phyloP scores from a whole-genome alignment of 345 rosid species.

The Pugionium dolabratum region DNA sequence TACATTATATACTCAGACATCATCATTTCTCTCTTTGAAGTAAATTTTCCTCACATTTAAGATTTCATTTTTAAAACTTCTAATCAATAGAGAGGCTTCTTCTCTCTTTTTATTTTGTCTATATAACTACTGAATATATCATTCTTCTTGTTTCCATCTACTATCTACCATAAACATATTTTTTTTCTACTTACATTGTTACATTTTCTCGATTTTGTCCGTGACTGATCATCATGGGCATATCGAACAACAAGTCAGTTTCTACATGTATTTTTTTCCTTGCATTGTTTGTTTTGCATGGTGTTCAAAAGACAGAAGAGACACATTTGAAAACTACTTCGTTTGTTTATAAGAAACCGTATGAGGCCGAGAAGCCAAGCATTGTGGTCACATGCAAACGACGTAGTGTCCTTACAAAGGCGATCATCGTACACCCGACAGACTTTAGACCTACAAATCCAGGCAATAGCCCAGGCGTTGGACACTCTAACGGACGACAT shows the following conservation, averaged over 20 bases:
- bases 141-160: conserved; percentile 27
- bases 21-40: conserved; percentile 39
- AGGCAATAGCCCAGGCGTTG: conserved; percentile 45
- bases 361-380: background rate
- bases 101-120: background rate
- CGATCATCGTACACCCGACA: conserved; percentile 20
- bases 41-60: conserved; percentile 19
- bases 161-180: background rate
- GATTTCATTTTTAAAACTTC: conserved; percentile 17
- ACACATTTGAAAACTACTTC: conserved; percentile 19
- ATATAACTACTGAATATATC: conserved; percentile 28
- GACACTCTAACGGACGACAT: conserved; percentile 40
- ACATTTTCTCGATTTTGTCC: background rate
- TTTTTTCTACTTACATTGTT: background rate
- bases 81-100: background rate
- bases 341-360: background rate
- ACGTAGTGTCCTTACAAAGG: conserved; percentile 18
- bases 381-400: conserved; percentile 17
- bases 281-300: conserved; percentile 30
- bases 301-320: conserved; percentile 29
- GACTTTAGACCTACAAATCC: conserved; percentile 42
- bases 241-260: conserved; percentile 31
- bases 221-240: background rate
- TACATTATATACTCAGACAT: conserved; percentile 41
- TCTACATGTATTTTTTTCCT: conserved; percentile 21